Conservation (phyloP, 2,329 filamentous ascomycete species). For the Fragosphaeria purpurea region DNA sequence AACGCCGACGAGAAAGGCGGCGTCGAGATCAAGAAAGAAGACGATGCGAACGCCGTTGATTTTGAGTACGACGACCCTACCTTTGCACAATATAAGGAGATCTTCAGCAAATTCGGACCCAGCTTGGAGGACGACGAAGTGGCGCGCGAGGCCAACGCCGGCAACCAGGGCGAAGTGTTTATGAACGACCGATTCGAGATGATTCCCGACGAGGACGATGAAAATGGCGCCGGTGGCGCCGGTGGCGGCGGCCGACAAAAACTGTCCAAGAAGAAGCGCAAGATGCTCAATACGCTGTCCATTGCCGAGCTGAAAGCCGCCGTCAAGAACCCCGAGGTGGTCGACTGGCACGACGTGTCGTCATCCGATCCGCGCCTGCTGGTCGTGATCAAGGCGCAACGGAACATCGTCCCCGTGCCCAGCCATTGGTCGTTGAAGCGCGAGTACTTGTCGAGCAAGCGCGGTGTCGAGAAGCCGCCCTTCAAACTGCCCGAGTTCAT, state of each 20-base stretch:
- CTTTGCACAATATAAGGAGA: constrained; percentile 72
- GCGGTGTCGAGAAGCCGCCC: constrained; percentile 89
- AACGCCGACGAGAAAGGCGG: constrained; percentile 12
- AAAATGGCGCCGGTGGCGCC: constrained; percentile 28
- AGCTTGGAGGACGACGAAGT: constrained; percentile 51
- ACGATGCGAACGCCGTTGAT: constrained; percentile 34
- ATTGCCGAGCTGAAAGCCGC: constrained; percentile 89
- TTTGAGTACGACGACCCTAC: constrained; percentile 58
- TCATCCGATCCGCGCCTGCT: constrained; percentile 81
- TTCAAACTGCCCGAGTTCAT: constrained; percentile 95
- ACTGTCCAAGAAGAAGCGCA: constrained; percentile 89
- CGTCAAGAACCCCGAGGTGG: constrained; percentile 82
- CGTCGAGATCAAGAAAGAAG: constrained; percentile 18
- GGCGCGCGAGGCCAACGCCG: constrained; percentile 53
- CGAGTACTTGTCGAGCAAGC: constrained; percentile 93
- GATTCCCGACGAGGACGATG: constrained; percentile 71
- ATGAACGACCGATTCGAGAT: constrained; percentile 79
- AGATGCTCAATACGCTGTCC: constrained; percentile 82
- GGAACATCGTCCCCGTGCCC: constrained; percentile 92
- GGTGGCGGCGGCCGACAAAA: constrained; percentile 32
- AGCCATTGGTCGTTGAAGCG: constrained; percentile 92
- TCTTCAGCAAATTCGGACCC: constrained; percentile 71
- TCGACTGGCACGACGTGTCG: constrained; percentile 95
- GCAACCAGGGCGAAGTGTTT: constrained; percentile 76
- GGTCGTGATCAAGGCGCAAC: constrained; percentile 87